Evolutionary conservation across 1,139 yeast genomes (phyloP).

Genomic region (Kluyveromyces marxianus): DNA sequence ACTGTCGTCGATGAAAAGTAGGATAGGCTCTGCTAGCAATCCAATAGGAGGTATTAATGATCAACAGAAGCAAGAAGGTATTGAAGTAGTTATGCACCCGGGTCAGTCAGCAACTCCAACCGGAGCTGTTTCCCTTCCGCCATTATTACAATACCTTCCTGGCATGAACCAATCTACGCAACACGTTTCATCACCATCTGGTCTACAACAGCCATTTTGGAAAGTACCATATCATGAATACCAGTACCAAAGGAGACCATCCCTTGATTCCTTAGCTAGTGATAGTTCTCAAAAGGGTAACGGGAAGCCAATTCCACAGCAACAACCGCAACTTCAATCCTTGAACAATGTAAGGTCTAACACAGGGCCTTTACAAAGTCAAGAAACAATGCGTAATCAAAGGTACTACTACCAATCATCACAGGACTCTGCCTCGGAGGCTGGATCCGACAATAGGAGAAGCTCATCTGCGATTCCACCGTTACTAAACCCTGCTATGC

Average conservation of each 20-base stretch:
- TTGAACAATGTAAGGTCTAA: conserved; percentile 1
- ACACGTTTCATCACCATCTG: conserved; percentile 1
- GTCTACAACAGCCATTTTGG: conserved; percentile 28
- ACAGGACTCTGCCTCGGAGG: conserved; percentile 1
- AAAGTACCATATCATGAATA: conserved; percentile 30
- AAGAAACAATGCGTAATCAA: neutral
- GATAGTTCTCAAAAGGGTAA: conserved; percentile 17
- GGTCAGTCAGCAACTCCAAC: neutral
- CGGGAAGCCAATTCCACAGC: conserved; percentile 16
- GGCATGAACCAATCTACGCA: conserved; percentile 8
- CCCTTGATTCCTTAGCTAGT: conserved; percentile 26
- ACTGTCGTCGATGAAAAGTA: neutral
- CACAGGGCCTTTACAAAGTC: neutral
- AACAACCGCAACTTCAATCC: conserved; percentile 5
- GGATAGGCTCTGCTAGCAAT: neutral
- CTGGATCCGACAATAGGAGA: conserved; percentile 11
- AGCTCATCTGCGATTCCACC: conserved; percentile 21
- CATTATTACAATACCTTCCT: conserved; percentile 25
- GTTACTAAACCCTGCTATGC: conserved; percentile 12
- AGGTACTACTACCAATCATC: conserved; percentile 1
- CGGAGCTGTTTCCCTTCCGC: conserved; percentile 19
- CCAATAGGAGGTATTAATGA: neutral
- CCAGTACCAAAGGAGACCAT: conserved; percentile 25
- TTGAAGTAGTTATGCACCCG: neutral
- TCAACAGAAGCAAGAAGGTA: neutral